Conservation (phyloP, 208 protist species). For the Strigomonas galati region DNA sequence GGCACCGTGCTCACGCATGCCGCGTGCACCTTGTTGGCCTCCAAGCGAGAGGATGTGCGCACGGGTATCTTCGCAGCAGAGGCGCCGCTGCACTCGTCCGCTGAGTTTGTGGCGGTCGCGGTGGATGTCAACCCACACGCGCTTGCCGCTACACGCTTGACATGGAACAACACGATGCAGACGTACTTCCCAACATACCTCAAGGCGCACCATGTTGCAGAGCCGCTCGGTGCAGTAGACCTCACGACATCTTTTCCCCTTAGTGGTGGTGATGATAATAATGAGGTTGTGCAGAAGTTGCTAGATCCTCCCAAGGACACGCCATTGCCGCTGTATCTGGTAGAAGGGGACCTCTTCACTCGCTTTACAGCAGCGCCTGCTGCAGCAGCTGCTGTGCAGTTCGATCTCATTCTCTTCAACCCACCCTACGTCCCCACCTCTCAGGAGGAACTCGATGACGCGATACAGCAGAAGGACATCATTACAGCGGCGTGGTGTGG, state of each 20-base stretch:
- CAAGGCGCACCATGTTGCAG: too few relatives aligned
- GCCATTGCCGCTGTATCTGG: conserved; percentile 2
- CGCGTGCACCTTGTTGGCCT: conserved; percentile 22
- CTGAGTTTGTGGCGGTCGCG: conserved; percentile 11
- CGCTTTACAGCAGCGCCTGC: not conserved
- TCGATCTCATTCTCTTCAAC: conserved; percentile 86
- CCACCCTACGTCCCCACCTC: conserved; percentile 88
- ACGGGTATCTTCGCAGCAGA: not conserved
- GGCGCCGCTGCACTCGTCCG: too few relatives aligned
- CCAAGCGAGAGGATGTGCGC: not conserved
- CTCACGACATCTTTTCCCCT: too few relatives aligned
- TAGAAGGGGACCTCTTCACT: conserved; percentile 26
- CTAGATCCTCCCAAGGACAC: too few relatives aligned
- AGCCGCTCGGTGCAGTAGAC: too few relatives aligned
- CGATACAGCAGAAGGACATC: conserved; percentile 38
- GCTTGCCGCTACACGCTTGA: conserved; percentile 68
- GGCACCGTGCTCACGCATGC: conserved; percentile 83
- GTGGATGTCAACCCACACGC: conserved; percentile 84
- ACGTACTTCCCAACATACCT: conserved; percentile 21
- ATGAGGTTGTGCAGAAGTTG: too few relatives aligned
- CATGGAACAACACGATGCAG: conserved; percentile 56
- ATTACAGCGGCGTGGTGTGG: conserved; percentile 87
- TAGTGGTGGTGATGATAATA: too few relatives aligned
- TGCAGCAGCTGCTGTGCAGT: conserved; percentile 15
- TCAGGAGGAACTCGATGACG: conserved; percentile 63